These are phyloP conservation scores for Sonneratia caseolaris DNA, from an alignment of 345 rosid species.

Conservation along the genomic window DNA sequence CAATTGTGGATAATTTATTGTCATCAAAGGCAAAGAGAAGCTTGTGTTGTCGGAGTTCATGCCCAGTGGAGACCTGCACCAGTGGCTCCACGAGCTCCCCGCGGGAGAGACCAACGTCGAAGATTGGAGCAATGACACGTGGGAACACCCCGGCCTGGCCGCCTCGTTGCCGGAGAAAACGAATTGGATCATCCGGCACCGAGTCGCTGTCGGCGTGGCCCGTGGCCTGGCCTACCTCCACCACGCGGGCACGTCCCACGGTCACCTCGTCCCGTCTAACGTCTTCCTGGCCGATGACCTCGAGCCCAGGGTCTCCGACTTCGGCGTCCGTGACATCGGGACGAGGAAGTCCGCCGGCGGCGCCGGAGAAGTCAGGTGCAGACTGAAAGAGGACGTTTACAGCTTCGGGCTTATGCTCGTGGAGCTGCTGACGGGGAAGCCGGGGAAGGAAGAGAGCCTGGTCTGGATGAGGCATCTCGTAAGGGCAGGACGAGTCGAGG, in stretches of 20 bases:
- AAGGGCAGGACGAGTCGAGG: conserved; percentile 50
- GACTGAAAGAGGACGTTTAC: conserved; percentile 47
- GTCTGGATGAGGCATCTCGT: conserved; percentile 49
- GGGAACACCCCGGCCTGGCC: conserved; percentile 43
- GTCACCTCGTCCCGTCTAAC: conserved; percentile 71
- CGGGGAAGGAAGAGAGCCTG: conserved; percentile 44
- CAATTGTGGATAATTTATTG: background rate
- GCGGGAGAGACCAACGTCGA: conserved; percentile 70
- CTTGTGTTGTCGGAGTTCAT: conserved; percentile 67
- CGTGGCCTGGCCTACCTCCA: conserved; percentile 94
- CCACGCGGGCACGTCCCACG: conserved; percentile 73
- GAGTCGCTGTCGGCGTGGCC: conserved; percentile 72
- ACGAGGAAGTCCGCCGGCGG: background rate
- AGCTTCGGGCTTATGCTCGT: conserved; percentile 63
- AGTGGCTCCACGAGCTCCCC: conserved; percentile 94
- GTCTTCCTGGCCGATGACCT: conserved; percentile 60
- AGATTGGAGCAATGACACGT: conserved; percentile 92
- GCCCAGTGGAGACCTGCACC: conserved; percentile 79
- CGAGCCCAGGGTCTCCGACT: conserved; percentile 72
- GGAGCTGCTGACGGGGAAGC: conserved; percentile 65
- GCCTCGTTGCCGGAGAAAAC: conserved; percentile 39
- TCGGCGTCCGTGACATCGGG: conserved; percentile 38
- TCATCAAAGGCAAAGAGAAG: conserved; percentile 62
- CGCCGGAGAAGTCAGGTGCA: background rate
- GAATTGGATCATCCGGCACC: conserved; percentile 73